phyloP scores from a whole-genome alignment of 352 stramenopile genomes.

The Phytophthora constricta region DNA sequence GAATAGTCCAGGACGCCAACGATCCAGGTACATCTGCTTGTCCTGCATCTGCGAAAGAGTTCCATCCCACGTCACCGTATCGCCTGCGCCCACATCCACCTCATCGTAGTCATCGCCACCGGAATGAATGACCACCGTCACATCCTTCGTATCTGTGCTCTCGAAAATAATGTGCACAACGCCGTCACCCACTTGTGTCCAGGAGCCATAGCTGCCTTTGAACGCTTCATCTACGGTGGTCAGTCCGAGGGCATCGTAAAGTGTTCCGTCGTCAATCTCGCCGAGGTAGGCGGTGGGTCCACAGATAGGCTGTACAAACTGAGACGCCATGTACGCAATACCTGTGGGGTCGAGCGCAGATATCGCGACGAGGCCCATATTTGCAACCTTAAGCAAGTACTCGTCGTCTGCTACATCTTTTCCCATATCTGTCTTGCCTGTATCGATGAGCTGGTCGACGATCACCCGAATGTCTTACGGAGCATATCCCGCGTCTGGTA shows the following conservation, averaged over 20 bases:
- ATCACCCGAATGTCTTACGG: slow-evolving; percentile 18
- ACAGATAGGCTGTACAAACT: slow-evolving; percentile 45
- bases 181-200: slow-evolving; percentile 31
- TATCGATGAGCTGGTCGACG: slow-evolving; percentile 18
- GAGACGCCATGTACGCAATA: slow-evolving; percentile 34
- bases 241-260: slow-evolving; percentile 13
- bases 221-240: slow-evolving; percentile 26
- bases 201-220: slow-evolving; percentile 23
- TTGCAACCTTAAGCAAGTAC: slow-evolving; percentile 36
- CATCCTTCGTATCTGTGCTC: slow-evolving; percentile 15
- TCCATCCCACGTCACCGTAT: slow-evolving; percentile 15
- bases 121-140: slow-evolving; percentile 23
- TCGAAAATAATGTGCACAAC: slow-evolving; percentile 25
- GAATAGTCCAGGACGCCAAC: slow-evolving; percentile 42
- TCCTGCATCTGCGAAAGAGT: slow-evolving; percentile 21
- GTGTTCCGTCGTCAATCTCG: slow-evolving; percentile 34
- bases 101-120: slow-evolving; percentile 18
- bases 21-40: slow-evolving; percentile 36
- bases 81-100: slow-evolving; percentile 16
- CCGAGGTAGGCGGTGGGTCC: slow-evolving; percentile 30
- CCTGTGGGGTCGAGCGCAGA: slow-evolving; percentile 39
- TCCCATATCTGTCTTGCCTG: slow-evolving; percentile 8
- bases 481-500: slow-evolving; percentile 22
- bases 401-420: slow-evolving; percentile 24
- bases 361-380: slow-evolving; percentile 36